Base-by-base conservation (phyloP, 352 stramenopile genomes). In the Phytophthora syringae region DNA sequence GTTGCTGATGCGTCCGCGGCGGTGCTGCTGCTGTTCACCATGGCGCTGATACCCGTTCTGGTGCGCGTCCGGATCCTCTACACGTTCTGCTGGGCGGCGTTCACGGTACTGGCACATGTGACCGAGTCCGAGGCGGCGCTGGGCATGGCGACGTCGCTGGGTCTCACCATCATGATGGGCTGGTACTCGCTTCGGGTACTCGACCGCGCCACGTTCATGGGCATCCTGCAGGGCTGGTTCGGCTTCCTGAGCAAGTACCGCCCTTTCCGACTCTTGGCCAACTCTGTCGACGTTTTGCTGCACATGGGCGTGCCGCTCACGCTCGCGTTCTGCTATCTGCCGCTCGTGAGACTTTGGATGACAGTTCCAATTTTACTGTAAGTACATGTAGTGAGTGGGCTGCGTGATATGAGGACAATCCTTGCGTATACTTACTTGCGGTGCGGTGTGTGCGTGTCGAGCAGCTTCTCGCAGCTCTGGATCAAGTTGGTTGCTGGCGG, bases 131-230 rank as follows among this genome's bases (percentile, higher is more conserved):
- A 79, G 52, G 65, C 63, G 11, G 71, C 72, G 16, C 57, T 86
- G 12, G 77, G 77, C 39, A 71, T 86, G 28, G 60, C 76, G 9
- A 83, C 77, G 24, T 76, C 74, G 27, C 45, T 79, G 12, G 72
- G 77, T 6, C 60, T 82, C 53, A 79, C 77, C 50, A 82, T 86
- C 51, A 86, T 86, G 77, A 77, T 83, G 61, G 73, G 74, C 27
- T 86, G 77, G 77, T 86, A 83, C 59, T 79, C 74, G 52, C 63
- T 86, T 42, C 77, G 77, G 3, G 42, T 60, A 20, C 27, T 83
- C 30, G 77, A 86, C 48, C 55, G 68, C 9, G 68, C 70, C 21
- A 75, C 77, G 32, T 86, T 86, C 72, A 70, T 68, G 47, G 74
- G 70, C 24, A 79, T 86, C 18, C 34, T 86, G 52, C 71, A 81